phyloP scores from a whole-genome alignment of 129 eudicot genomes.

The Pseudognaphalium luteoalbum region DNA sequence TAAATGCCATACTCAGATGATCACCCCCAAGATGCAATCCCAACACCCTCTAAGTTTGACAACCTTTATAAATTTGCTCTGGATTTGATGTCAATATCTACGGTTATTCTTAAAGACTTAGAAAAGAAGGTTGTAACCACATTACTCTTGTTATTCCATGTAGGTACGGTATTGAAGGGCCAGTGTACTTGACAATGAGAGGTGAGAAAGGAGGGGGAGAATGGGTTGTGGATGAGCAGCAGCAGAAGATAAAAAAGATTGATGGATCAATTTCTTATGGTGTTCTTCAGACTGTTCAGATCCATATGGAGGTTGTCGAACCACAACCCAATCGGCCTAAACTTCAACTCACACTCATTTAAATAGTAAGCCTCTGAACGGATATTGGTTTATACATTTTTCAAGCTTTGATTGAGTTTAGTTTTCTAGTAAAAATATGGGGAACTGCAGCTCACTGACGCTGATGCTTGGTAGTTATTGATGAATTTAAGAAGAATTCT shows the following conservation, averaged over 20 bases:
- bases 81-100: background rate
- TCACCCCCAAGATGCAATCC: too few species aligned
- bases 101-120: background rate
- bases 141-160: background rate
- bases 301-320: slow-evolving; percentile 91
- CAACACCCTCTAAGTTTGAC: background rate
- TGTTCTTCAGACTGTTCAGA: slow-evolving; percentile 74
- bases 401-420: background rate
- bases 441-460: background rate
- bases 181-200: slow-evolving; percentile 65
- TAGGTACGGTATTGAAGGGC: slow-evolving; percentile 99
- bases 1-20: too few species aligned
- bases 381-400: slow-evolving; percentile 1
- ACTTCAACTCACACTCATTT: slow-evolving; percentile 73
- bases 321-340: slow-evolving; percentile 95
- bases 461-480: background rate
- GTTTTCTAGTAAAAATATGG: background rate
- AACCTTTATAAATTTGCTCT: background rate
- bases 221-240: slow-evolving; percentile 92
- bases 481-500: background rate
- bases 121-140: background rate
- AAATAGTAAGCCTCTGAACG: slow-evolving; percentile 2
- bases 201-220: slow-evolving; percentile 78
- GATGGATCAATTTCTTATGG: slow-evolving; percentile 63
- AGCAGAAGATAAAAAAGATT: slow-evolving; percentile 69